Conservation (phyloP, 78 protist species). For the Dictyostelium discoideum region DNA sequence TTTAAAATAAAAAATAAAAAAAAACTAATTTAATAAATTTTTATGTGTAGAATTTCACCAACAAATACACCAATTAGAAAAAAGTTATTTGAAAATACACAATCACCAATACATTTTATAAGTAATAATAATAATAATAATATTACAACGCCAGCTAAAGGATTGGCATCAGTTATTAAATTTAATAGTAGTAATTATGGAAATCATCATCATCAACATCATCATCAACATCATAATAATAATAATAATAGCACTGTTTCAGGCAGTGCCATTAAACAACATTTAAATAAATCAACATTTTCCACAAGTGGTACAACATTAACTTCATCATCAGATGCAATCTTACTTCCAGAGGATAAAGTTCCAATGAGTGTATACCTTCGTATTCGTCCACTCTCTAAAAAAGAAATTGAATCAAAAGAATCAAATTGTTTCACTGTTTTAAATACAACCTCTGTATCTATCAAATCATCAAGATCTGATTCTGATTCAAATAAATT, state of each 20-base stretch:
- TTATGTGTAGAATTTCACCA: not conserved
- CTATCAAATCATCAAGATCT: constrained; percentile 36
- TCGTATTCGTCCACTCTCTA: constrained; percentile 67
- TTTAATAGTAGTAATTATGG: not conserved
- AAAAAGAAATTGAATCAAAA: constrained; percentile 30
- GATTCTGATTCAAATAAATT: constrained; percentile 68
- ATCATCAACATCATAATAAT: not conserved
- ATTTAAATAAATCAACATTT: not conserved
- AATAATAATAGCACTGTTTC: not conserved
- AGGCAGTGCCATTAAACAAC: constrained; percentile 13
- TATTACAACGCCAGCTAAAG: not conserved
- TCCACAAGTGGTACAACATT: not conserved
- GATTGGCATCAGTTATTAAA: not conserved
- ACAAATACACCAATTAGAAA: constrained; percentile 16
- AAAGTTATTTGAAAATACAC: constrained; percentile 4
- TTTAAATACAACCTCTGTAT: constrained; percentile 3
- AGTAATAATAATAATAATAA: not conserved
- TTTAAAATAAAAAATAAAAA: not conserved
- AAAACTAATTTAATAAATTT: not conserved
- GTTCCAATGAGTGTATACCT: constrained; percentile 79
- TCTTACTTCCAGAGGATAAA: constrained; percentile 7
- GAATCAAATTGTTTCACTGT: constrained; percentile 53
- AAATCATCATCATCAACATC: not conserved
- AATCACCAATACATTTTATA: not conserved
- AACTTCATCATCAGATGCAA: not conserved